Evolutionary conservation across 1,284 basidiomycete genomes (phyloP), one percentile per base, ranked within the genome.

Genomic region (Microbotryum saponariae): DNA sequence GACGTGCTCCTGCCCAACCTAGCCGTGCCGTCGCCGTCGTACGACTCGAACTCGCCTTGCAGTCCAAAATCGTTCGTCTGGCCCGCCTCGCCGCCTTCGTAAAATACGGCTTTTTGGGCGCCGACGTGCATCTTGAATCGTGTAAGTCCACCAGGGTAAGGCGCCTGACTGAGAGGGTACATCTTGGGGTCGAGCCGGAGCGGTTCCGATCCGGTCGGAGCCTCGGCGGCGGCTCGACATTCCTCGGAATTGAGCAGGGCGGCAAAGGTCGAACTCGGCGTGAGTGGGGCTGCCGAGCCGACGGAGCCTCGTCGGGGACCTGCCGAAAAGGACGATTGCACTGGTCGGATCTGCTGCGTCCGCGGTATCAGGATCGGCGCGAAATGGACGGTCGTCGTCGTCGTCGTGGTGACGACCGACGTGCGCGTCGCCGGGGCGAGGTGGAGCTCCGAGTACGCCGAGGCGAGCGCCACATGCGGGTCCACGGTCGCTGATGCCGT

Each of bases 331-430:
- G 61, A 67, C 23, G 59, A 60, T 10, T 53, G 54, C 9, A 23
- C 23, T 16, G 60, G 59, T n/a, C 45, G 56, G 51, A 61, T 49
- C 3, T 49, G 12, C 20, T 53, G 45, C 25, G 70, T 58, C n/a
- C 61, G 59, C 2, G 70, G 71, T 7, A 74, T 51, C 18, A 61
- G 58, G 48, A 73, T 61, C 20, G 73, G 73, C 9, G 73, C 70
- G 58, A 71, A 74, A 56, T 65, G 59, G 33, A 73, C 67, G 1
- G 68, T 73, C 8, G 70, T 69, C 14, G 66, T 67, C 6, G 72
- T 74, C 10, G 72, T 73, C 4, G 72, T 74, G 5, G 72, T 72
- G 16, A 67, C 66, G 48, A 70, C 67, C 0, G 64, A 69, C 23
- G 66, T 68, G 2, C 70, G 70, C 1, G 62, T 65, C 2, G 70